Percentiles rank a stretch among this genome's conserved stretches.
phyloP scores from a whole-genome alignment of 2,329 filamentous ascomycete species.

The Penicillium corylophilum region DNA sequence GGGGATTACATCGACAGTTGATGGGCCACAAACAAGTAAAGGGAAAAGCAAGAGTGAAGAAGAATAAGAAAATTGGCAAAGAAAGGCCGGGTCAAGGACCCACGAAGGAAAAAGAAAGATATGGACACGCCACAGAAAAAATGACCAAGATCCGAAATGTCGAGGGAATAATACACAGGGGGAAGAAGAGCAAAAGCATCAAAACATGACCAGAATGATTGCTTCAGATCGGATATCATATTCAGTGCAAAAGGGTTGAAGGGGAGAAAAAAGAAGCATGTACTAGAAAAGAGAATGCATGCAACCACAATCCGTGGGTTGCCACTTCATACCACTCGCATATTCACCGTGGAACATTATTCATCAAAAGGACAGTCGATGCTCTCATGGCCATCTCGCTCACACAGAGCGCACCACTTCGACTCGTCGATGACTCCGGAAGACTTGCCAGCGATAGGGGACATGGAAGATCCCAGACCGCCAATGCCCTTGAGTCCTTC shows the following conservation, averaged over 20 bases:
- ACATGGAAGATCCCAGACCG: constrained; percentile 45
- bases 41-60: constrained; percentile 1
- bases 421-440: constrained; percentile 74
- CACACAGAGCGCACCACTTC: constrained; percentile 97
- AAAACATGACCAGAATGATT: neutral
- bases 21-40: constrained; percentile 1
- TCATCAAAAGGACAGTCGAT: constrained; percentile 94
- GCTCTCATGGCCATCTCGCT: constrained; percentile 93
- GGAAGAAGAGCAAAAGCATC: constrained; percentile 4
- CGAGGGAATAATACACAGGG: constrained; percentile 16
- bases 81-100: constrained; percentile 1
- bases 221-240: constrained; percentile 7
- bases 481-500: constrained; percentile 45
- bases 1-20: neutral
- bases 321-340: constrained; percentile 9
- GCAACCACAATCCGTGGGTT: constrained; percentile 10
- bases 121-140: constrained; percentile 13
- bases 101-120: constrained; percentile 14
- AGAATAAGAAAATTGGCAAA: constrained; percentile 4
- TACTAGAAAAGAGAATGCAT: constrained; percentile 21
- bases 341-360: constrained; percentile 27
- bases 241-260: constrained; percentile 3
- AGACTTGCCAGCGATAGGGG: constrained; percentile 73
- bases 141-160: constrained; percentile 12
- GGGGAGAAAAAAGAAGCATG: constrained; percentile 20